A percentile compares a stretch with the other conserved stretches of the same genome.
Evolutionary conservation across 768 basidiomycete species (phyloP).

Genomic region (Lentinus brumalis): DNA sequence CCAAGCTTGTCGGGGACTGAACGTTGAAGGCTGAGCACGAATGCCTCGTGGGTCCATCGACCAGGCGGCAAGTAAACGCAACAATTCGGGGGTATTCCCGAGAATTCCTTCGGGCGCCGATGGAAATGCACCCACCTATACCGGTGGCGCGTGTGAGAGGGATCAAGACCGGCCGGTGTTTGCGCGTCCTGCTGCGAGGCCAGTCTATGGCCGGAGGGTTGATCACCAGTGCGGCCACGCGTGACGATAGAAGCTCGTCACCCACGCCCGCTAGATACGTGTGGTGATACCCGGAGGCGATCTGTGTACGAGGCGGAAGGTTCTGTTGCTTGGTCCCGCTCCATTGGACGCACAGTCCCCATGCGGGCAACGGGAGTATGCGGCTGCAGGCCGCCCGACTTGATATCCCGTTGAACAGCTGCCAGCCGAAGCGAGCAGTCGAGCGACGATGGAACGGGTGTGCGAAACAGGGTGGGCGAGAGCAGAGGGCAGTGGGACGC

Average conservation of each 20-base stretch:
- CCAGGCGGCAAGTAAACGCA: background rate
- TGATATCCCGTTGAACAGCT: too few relatives aligned
- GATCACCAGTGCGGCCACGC: background rate
- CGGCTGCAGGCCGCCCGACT: too few relatives aligned
- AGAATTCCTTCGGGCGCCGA: constrained; percentile 9
- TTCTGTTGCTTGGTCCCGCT: too few relatives aligned
- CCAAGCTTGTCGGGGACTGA: background rate
- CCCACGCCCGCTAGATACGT: background rate
- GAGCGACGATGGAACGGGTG: too few relatives aligned
- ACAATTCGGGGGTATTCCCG: background rate
- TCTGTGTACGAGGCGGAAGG: background rate
- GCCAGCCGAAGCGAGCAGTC: too few relatives aligned
- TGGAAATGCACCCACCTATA: constrained; percentile 2
- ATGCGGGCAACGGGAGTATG: too few relatives aligned
- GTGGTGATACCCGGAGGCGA: background rate
- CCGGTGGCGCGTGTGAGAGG: constrained; percentile 7
- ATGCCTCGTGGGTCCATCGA: background rate
- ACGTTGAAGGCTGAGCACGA: background rate
- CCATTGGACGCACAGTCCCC: too few relatives aligned
- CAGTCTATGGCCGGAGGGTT: constrained; percentile 1
- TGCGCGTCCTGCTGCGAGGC: background rate
- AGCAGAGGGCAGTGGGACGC: too few relatives aligned
- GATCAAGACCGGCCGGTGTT: constrained; percentile 11
- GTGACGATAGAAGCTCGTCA: background rate
- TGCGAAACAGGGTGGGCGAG: too few relatives aligned